phyloP scores from a whole-genome alignment of 495 filamentous ascomycete species.

The Hypoxylon lienhwacheense region DNA sequence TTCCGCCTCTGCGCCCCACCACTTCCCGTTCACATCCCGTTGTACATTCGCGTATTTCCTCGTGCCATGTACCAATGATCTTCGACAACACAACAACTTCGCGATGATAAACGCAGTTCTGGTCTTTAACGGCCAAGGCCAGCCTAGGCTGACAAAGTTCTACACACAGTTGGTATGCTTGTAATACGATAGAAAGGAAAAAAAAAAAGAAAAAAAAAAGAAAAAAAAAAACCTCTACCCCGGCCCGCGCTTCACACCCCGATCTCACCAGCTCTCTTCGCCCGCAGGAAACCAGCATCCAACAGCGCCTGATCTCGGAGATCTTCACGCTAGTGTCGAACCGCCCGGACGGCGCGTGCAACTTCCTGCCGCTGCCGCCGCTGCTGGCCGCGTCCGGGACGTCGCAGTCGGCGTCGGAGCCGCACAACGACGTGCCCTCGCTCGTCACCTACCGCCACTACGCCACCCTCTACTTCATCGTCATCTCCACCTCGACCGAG shows the following conservation, averaged over 20 bases:
- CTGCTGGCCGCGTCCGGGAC: slow-evolving; percentile 53
- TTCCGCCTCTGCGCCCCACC: too few species aligned
- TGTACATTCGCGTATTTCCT: too few species aligned
- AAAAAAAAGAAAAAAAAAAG: neutral
- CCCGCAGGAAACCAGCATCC: slow-evolving; percentile 83
- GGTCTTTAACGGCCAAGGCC: slow-evolving; percentile 97
- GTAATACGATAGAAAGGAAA: slow-evolving; percentile 1
- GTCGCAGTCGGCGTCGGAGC: slow-evolving; percentile 62
- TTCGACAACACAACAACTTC: too few species aligned
- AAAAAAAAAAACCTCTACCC: neutral
- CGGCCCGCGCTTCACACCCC: too few species aligned
- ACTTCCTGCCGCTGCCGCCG: slow-evolving; percentile 78
- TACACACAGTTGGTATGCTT: slow-evolving; percentile 87
- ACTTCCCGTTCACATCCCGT: too few species aligned
- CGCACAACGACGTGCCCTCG: slow-evolving; percentile 84
- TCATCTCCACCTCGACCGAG: slow-evolving; percentile 96
- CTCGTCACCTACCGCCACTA: slow-evolving; percentile 98
- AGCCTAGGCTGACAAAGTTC: slow-evolving; percentile 96
- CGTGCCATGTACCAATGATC: too few species aligned
- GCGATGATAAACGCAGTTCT: slow-evolving; percentile 98
- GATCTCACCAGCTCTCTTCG: neutral
- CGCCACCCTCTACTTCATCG: slow-evolving; percentile 96
- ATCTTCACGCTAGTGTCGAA: slow-evolving; percentile 97
- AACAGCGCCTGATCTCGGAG: slow-evolving; percentile 93
- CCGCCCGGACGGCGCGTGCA: slow-evolving; percentile 85